Base-by-base conservation (phyloP, 352 stramenopile species). In the Globisporangium irregulare region DNA sequence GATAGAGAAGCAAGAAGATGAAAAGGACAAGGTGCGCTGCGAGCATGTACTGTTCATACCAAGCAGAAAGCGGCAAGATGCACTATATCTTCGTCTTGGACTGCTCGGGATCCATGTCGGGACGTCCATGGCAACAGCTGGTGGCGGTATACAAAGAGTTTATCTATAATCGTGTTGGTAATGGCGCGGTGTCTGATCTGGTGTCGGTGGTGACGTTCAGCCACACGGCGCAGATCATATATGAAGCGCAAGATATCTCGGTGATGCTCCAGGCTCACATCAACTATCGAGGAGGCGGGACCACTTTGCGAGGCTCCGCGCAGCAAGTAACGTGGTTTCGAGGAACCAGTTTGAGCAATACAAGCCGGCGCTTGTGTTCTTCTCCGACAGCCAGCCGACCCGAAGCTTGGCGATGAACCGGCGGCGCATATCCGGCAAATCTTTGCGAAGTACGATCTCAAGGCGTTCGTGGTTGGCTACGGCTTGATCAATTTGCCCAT, bases 61-160 rank as follows among this genome's bases (percentile, higher is more conserved):
- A 81, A 22, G 65, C 80, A 0, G 76, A 65, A 25, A 73, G 73
- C 8, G 74, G 69, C 14, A 79, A 84, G 38, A 82, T 84, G 66
- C 85, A 95, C 55, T 85, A 92, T 51, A 70, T 95, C 1, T 91
- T 93, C 41, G 84, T 95, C 36, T 50, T 94, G 34, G 87, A 94
- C 56, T 76, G 71, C 48, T 93, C 87, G 4, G 83, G 82, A 2
- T 94, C 87, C 18, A 93, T 94, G 85, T 58, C 41, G 6, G 81
- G 83, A 0, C 58, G 41, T 18, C 80, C 83, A 6, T 93, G 87
- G 87, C 27, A 48, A 20, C 66, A 81, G 24, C 69, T 94, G 25
- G 72, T 86, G 22, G 73, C 65, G 10, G 86, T 80, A 1, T 86
- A 81, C 64, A 66, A 67, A 10, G 79, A 81, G 57, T 94, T 87